Evolutionary conservation across 495 filamentous ascomycete species (phyloP).

Genomic region (Penicillium mononematosum): DNA sequence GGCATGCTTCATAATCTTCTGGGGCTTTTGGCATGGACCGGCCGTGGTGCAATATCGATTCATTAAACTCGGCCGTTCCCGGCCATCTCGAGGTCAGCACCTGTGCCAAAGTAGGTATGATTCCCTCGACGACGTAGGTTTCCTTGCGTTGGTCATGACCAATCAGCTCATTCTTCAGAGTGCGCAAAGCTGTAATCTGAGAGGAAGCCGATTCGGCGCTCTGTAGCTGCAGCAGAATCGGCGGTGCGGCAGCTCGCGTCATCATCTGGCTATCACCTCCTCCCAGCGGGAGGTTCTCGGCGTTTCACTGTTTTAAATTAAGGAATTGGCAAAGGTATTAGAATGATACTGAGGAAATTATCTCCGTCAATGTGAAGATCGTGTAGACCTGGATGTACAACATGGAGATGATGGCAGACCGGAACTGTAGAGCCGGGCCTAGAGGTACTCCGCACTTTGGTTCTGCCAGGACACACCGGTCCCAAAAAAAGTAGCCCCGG

Average conservation of each 20-base stretch:
- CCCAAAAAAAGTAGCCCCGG: background rate
- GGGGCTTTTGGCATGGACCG: slow-evolving; percentile 23
- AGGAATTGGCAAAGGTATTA: background rate
- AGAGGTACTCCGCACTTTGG: slow-evolving; percentile 11
- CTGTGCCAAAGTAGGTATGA: slow-evolving; percentile 65
- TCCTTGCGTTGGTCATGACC: slow-evolving; percentile 89
- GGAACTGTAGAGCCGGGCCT: slow-evolving; percentile 7
- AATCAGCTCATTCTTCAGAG: slow-evolving; percentile 83
- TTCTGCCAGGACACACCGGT: slow-evolving; percentile 3
- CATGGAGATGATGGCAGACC: slow-evolving; percentile 1
- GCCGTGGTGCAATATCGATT: slow-evolving; percentile 21
- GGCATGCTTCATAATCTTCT: slow-evolving; percentile 61
- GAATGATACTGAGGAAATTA: background rate
- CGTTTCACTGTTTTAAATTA: background rate
- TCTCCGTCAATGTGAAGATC: background rate
- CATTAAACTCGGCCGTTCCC: slow-evolving; percentile 38
- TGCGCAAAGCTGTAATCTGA: slow-evolving; percentile 63
- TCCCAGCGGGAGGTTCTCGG: slow-evolving; percentile 22
- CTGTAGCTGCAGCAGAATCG: slow-evolving; percentile 62
- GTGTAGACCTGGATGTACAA: background rate
- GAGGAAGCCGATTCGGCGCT: slow-evolving; percentile 57
- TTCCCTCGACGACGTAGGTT: slow-evolving; percentile 63
- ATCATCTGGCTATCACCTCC: slow-evolving; percentile 42
- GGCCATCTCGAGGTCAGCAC: slow-evolving; percentile 49
- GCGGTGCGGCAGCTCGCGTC: slow-evolving; percentile 49